Conservation (phyloP, 768 basidiomycete species). For the Stropharia rugosoannulata region DNA sequence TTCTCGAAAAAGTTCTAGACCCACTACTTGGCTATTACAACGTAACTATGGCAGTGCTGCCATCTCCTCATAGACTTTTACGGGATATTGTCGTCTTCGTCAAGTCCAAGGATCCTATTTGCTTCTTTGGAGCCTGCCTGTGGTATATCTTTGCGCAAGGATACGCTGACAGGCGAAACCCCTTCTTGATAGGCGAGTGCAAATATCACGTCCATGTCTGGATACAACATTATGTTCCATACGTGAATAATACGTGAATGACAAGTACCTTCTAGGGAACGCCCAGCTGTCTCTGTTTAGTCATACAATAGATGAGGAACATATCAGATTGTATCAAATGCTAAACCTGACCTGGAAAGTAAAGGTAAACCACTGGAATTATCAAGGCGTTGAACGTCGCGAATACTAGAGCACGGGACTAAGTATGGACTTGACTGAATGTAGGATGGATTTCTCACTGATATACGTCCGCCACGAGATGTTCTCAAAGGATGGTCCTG, state of each 20-base stretch:
- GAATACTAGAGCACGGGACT: constrained; percentile 34
- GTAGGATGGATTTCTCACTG: constrained; percentile 20
- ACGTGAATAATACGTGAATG: background rate
- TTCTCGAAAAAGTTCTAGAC: background rate
- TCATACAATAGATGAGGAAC: background rate
- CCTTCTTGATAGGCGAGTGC: constrained; percentile 43
- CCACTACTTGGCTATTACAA: background rate
- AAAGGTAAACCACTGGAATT: constrained; percentile 55
- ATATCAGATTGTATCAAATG: background rate
- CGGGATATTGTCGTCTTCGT: constrained; percentile 31
- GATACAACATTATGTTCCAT: background rate
- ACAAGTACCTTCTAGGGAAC: constrained; percentile 47
- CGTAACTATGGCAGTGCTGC: background rate
- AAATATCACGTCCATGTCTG: constrained; percentile 48
- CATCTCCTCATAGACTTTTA: constrained; percentile 14
- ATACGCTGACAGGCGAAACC: constrained; percentile 42
- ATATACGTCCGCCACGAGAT: constrained; percentile 64
- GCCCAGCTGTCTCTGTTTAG: constrained; percentile 50
- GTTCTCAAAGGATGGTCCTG: constrained; percentile 55
- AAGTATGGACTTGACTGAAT: background rate
- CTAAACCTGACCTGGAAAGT: constrained; percentile 39
- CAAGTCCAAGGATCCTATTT: constrained; percentile 40
- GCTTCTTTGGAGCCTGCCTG: constrained; percentile 43
- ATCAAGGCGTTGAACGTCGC: constrained; percentile 57
- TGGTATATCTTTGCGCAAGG: constrained; percentile 43